Conservation (phyloP, 192 early-diverging fungal genomes). For the Gonapodya sp. region DNA sequence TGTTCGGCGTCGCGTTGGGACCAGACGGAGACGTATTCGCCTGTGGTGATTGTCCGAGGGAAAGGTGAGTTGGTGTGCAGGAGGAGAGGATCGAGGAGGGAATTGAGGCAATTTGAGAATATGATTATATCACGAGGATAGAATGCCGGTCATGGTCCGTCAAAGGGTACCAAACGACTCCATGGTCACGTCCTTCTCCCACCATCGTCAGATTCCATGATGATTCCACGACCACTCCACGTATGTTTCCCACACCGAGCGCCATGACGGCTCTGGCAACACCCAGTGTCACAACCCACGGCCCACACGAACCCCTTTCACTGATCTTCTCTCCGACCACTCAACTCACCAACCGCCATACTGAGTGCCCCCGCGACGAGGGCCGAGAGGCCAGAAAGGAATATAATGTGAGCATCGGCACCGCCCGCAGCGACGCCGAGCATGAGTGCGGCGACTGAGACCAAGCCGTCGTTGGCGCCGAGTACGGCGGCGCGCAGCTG, state of each 20-base stretch:
- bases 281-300: too few species aligned
- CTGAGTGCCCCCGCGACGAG: constrained; percentile 9
- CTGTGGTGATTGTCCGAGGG: neutral
- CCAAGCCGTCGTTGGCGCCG: constrained; percentile 13
- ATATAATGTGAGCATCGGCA: neutral
- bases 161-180: neutral
- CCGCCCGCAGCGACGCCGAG: constrained; percentile 4
- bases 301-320: too few species aligned
- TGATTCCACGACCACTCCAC: too few species aligned
- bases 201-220: too few species aligned
- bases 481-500: constrained; percentile 12
- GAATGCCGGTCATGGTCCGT: neutral
- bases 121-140: neutral
- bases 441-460: constrained; percentile 11
- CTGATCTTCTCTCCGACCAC: too few species aligned
- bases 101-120: too few species aligned
- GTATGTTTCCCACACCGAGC: too few species aligned
- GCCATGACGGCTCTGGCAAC: too few species aligned
- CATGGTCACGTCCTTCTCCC: too few species aligned
- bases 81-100: too few species aligned
- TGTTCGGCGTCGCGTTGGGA: constrained; percentile 12
- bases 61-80: neutral
- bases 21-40: constrained; percentile 15
- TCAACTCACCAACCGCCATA: constrained; percentile 13
- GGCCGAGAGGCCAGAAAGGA: constrained; percentile 8